Evolutionary conservation across 495 filamentous ascomycete species (phyloP).

Genomic region (Neurospora sp.): DNA sequence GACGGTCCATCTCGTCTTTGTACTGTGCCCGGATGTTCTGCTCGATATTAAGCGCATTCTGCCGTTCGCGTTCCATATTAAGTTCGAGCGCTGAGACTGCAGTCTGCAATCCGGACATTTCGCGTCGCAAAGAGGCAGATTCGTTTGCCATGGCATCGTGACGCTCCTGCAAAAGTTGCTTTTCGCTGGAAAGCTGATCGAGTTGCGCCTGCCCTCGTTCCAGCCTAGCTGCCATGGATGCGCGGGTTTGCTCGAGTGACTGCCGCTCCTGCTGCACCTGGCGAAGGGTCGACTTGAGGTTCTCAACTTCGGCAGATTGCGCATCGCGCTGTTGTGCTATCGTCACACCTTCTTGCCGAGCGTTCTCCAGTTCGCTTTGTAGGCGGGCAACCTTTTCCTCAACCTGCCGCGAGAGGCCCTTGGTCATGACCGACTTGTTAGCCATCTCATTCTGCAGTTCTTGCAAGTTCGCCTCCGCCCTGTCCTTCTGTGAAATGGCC

Average conservation of each 20-base stretch:
- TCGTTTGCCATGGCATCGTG: slow-evolving; percentile 61
- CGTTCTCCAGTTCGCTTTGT: slow-evolving; percentile 50
- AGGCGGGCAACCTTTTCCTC: slow-evolving; percentile 60
- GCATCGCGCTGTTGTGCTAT: slow-evolving; percentile 33
- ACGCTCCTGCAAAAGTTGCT: slow-evolving; percentile 57
- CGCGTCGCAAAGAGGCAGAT: slow-evolving; percentile 54
- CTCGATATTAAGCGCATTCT: slow-evolving; percentile 47
- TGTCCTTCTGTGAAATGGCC: slow-evolving; percentile 51
- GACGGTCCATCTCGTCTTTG: slow-evolving; percentile 50
- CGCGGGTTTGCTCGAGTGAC: slow-evolving; percentile 50
- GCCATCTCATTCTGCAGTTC: slow-evolving; percentile 68
- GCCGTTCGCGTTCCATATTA: slow-evolving; percentile 49
- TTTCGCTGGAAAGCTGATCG: slow-evolving; percentile 51
- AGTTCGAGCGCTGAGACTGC: slow-evolving; percentile 50
- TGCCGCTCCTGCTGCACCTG: slow-evolving; percentile 35
- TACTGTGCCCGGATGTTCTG: slow-evolving; percentile 48
- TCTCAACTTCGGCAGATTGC: slow-evolving; percentile 38
- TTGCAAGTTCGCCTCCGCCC: slow-evolving; percentile 47
- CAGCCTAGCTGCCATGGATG: slow-evolving; percentile 41
- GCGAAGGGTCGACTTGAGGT: slow-evolving; percentile 27
- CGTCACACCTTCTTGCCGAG: slow-evolving; percentile 48
- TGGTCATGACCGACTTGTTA: slow-evolving; percentile 68
- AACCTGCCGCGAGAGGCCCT: slow-evolving; percentile 64
- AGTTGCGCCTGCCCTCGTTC: slow-evolving; percentile 49
- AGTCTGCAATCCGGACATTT: slow-evolving; percentile 46